Conservation (phyloP, 768 basidiomycete species). For the Boletellus ananas region DNA sequence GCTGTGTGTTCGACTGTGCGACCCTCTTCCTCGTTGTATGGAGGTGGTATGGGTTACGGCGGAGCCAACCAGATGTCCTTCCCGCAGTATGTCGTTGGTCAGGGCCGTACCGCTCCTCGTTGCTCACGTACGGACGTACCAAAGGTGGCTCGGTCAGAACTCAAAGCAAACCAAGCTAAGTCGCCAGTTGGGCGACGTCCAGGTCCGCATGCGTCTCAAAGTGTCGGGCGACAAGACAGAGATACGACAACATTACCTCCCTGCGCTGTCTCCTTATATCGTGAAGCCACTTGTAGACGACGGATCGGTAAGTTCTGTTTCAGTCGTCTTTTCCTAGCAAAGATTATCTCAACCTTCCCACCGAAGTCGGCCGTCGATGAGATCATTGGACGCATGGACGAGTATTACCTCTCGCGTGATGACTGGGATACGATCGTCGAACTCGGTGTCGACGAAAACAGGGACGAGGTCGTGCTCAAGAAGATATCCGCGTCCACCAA, state of each 20-base stretch:
- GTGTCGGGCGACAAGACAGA: slow-evolving; percentile 89
- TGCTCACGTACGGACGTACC: background rate
- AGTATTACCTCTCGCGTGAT: slow-evolving; percentile 88
- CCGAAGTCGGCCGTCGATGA: slow-evolving; percentile 58
- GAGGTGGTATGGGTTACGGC: slow-evolving; percentile 60
- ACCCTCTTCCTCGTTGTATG: slow-evolving; percentile 83
- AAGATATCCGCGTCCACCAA: slow-evolving; percentile 82
- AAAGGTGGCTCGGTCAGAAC: slow-evolving; percentile 96
- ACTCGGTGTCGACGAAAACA: slow-evolving; percentile 79
- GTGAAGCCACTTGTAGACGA: slow-evolving; percentile 72
- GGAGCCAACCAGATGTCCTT: slow-evolving; percentile 69
- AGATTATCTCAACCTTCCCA: background rate
- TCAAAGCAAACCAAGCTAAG: slow-evolving; percentile 84
- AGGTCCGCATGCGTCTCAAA: slow-evolving; percentile 92
- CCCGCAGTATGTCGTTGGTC: slow-evolving; percentile 62
- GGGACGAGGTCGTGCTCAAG: slow-evolving; percentile 74
- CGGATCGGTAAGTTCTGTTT: slow-evolving; percentile 59
- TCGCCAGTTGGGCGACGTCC: slow-evolving; percentile 82
- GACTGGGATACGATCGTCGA: slow-evolving; percentile 98
- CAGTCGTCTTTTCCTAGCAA: background rate
- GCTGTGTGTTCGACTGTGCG: slow-evolving; percentile 86
- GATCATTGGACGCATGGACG: slow-evolving; percentile 87
- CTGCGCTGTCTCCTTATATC: slow-evolving; percentile 78
- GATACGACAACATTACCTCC: slow-evolving; percentile 88
- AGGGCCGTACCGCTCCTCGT: background rate